phyloP scores from a whole-genome alignment of 1,284 basidiomycete species.

The Exsudoporus floridanus region DNA sequence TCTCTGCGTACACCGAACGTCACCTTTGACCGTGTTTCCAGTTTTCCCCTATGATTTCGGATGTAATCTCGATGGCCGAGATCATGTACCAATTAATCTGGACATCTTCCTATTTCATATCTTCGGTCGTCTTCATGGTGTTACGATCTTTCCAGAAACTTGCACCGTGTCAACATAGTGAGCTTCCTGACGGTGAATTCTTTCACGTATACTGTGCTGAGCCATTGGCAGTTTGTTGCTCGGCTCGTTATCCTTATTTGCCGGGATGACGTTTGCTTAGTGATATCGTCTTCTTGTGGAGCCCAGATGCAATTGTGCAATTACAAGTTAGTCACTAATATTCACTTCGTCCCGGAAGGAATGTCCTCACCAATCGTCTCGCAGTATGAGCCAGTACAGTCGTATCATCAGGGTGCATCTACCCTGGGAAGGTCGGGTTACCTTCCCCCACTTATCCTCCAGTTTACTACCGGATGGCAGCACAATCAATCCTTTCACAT shows the following conservation, averaged over 20 bases:
- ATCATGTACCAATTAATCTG: conserved; percentile 18
- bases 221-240: conserved; percentile 8
- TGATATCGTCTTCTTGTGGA: not conserved
- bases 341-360: not conserved
- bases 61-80: conserved; percentile 19
- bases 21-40: conserved; percentile 7
- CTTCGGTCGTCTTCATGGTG: conserved; percentile 9
- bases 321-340: conserved; percentile 13
- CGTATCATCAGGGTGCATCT: not conserved
- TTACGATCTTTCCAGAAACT: conserved; percentile 4
- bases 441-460: not conserved
- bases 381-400: too few species aligned
- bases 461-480: not conserved
- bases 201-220: not conserved
- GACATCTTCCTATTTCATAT: conserved; percentile 19
- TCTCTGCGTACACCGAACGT: not conserved
- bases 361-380: not conserved
- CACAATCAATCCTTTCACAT: not conserved
- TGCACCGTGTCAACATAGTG: conserved; percentile 15
- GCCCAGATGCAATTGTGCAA: not conserved
- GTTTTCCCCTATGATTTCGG: conserved; percentile 26
- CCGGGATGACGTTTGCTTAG: not conserved
- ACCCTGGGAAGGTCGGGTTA: not conserved
- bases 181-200: not conserved
- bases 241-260: not conserved